Percentiles rank a stretch among this genome's conserved stretches.
These are phyloP conservation scores for Erythrobasidium hasegawianum DNA, from an alignment of 1,284 basidiomycete genomes.

Conservation along the genomic window DNA sequence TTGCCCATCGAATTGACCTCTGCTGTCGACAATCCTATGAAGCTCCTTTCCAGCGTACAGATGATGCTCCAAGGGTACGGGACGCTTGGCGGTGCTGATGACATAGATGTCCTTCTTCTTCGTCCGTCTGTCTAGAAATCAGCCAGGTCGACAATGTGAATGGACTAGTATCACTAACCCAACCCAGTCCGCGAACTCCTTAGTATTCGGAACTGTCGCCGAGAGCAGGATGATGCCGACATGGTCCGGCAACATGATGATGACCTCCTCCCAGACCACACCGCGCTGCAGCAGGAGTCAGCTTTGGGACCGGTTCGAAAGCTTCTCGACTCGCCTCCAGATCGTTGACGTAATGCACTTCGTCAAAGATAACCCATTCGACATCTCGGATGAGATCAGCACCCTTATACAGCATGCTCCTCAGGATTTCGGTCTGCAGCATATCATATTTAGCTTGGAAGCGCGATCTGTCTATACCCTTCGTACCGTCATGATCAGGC, in stretches of 20 bases:
- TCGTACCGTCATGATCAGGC: constrained; percentile 64
- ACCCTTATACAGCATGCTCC: constrained; percentile 98
- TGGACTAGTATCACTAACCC: constrained; percentile 60
- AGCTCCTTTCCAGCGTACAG: constrained; percentile 87
- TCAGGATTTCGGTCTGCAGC: constrained; percentile 98
- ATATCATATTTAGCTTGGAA: neutral
- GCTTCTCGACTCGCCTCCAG: constrained; percentile 66
- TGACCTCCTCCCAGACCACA: constrained; percentile 99
- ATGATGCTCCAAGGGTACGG: constrained; percentile 95
- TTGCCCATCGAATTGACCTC: constrained; percentile 67
- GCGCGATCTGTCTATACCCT: neutral
- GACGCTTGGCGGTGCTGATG: constrained; percentile 92
- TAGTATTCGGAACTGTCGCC: constrained; percentile 96
- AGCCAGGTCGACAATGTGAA: neutral
- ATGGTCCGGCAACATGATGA: constrained; percentile 97
- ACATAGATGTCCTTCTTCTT: constrained; percentile 99
- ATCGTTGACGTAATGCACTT: constrained; percentile 99
- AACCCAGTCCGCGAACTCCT: constrained; percentile 99
- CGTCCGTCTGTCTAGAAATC: constrained; percentile 64
- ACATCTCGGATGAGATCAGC: constrained; percentile 98
- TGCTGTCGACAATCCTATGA: constrained; percentile 86
- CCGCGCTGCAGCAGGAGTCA: constrained; percentile 64
- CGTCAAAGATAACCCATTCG: constrained; percentile 99
- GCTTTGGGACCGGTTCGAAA: neutral
- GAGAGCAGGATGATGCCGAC: constrained; percentile 95